Evolutionary conservation across 306 rosid species (phyloP), one percentile per base, ranked within the genome.

Genomic region (Prunus armeniaca): DNA sequence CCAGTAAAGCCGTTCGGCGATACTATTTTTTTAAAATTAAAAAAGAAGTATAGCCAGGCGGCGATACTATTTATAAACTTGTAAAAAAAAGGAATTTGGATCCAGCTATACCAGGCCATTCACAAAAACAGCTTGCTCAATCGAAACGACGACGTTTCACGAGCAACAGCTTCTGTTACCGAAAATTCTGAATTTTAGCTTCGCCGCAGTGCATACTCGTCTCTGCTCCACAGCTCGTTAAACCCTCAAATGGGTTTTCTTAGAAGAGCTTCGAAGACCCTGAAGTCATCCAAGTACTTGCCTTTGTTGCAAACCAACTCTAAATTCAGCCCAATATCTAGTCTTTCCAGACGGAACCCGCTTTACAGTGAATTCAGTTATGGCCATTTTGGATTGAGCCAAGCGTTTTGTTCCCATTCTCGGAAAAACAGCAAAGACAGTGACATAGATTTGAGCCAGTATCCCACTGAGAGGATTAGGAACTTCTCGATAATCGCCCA

Each of bases 401-500:
- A 72, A 51, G 82, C 88, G 5, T 78, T 87, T 55, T 84, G 91
- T 62, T 87, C 96, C 54, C 89, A 85, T 60, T 57, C 97, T 65
- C 87, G 88, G 14, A 88, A 76, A 24, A 82, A 76, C 82, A 71
- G 77, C 80, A 81, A 70, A 76, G 95, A 90, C 15, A 84, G 75
- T 55, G 62, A 4, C 47, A 46, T 86, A 19, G 97, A 89, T 89
- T 95, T 95, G 87, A 84, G 65, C 61, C 87, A 85, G 66, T 89
- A 89, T 67, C 91, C 97, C 8, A 58, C 88, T 0, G 97, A 95
- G n/a, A 82, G 83, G 78, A 81, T 90, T 47, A 87, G 98, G 18
- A 95, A 91, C 83, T 92, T 95, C 84, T 95, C 97, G 22, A 91
- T 89, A 12, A 89, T 89, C 45, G 96, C 92, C 0, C 97, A 88